A percentile compares a stretch with the other conserved stretches of the same genome.
Evolutionary conservation across 148 eudicot species (phyloP).

Genomic region (Silene latifolia): DNA sequence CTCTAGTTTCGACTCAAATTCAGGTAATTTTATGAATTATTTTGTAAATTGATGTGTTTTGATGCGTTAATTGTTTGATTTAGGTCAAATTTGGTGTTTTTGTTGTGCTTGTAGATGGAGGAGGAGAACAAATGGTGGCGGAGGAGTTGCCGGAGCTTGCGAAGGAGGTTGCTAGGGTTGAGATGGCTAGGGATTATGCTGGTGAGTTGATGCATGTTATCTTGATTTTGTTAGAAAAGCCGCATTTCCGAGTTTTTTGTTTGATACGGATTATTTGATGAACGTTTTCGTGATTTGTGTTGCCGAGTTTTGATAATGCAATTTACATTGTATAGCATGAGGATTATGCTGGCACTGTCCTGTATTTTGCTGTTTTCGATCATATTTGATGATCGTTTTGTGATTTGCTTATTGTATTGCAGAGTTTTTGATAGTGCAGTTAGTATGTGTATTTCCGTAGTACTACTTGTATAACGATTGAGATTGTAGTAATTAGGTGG

Average conservation of each 20-base stretch:
- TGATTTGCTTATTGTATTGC: not conserved
- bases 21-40: constrained; percentile 23
- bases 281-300: not conserved
- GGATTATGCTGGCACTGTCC: too few species aligned
- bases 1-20: constrained; percentile 22
- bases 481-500: not conserved
- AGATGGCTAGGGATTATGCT: constrained; percentile 71
- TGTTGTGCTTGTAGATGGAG: constrained; percentile 28
- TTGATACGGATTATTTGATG: not conserved
- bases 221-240: not conserved
- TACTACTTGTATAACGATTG: not conserved
- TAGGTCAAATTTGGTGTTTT: not conserved
- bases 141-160: constrained; percentile 84
- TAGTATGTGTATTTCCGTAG: not conserved
- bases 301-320: not conserved
- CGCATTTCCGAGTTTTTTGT: not conserved
- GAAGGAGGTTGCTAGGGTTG: constrained; percentile 91
- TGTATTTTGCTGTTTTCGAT: not conserved
- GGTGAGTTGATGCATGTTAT: constrained; percentile 39
- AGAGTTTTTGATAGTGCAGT: not conserved
- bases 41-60: not conserved
- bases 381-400: not conserved
- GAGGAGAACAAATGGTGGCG: constrained; percentile 42
- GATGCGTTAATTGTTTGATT: not conserved
- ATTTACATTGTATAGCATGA: not conserved